Base-by-base conservation (phyloP, 345 rosid species). In the Eucalyptus cladocalyx region DNA sequence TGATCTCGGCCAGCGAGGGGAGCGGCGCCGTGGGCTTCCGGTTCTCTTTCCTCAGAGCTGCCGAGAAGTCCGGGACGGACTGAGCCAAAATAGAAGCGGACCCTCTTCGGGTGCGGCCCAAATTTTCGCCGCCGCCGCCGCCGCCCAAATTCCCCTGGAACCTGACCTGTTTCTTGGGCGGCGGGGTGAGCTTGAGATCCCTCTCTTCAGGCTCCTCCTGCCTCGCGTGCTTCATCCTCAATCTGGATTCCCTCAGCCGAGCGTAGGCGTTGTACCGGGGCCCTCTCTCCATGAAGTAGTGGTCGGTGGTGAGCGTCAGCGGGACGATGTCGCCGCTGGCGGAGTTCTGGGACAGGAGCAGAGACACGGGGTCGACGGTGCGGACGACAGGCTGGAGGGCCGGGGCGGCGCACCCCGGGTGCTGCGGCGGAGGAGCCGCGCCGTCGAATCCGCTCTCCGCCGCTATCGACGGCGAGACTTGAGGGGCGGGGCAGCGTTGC, bases 1-100 rank as follows among this genome's bases (percentile, higher is more conserved):
- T 94, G 89, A 93, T 67, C 49, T 94, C 95, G 40, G 90, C 87
- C 28, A 76, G 45, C 3, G 83, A 37, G 1, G 83, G 83, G 47
- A 76, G 47, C 47, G 83, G 45, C 48, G 87, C 43, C 3, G 62
- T 56, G 8, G 99, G 99, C 85, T 93, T 94, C 51, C 97, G 91
- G 81, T 96, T 97, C 90, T 97, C 99, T 87, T 97, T 97, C 24
- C 95, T 93, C 90, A 97, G 88, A 80, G 94, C 88, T 5, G 96
- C 89, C 7, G 97, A 94, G 93, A 96, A 97, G 91, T 97, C 96
- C 47, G 98, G 98, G 88, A 97, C 97, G 0, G 99, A 97, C 80
- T 96, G 98, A 21, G 95, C 95, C 94, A 96, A 90, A 15, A 93
- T 88, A 69, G 96, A 92, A 48, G 91, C 60, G 51, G 90, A 62